Evolutionary conservation across 1,284 basidiomycete genomes (phyloP).

Genomic region (Apiotrichum montevideense): DNA sequence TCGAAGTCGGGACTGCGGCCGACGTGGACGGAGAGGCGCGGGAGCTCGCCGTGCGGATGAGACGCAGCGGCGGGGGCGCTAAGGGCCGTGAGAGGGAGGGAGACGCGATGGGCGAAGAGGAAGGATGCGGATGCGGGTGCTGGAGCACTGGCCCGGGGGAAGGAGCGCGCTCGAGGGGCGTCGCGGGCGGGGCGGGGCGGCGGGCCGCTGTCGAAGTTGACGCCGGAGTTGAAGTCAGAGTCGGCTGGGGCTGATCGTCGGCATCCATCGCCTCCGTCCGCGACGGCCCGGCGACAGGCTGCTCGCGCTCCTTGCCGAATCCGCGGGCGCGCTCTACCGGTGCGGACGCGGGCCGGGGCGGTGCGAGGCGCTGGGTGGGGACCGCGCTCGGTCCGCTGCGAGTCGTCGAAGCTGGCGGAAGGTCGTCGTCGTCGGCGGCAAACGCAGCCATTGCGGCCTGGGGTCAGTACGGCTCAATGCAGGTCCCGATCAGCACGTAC

Average conservation of each 20-base stretch:
- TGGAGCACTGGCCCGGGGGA: neutral
- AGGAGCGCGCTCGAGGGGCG: neutral
- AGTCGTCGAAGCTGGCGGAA: neutral
- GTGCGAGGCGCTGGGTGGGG: neutral
- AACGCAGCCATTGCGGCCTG: conserved; percentile 41
- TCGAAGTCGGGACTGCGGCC: conserved; percentile 2
- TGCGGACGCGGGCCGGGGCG: conserved; percentile 20
- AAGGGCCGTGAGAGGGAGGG: neutral
- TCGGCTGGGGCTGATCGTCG: neutral
- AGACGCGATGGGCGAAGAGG: conserved; percentile 8
- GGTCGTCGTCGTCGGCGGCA: conserved; percentile 36
- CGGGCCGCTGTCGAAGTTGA: neutral
- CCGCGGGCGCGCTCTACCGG: conserved; percentile 11
- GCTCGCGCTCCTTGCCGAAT: conserved; percentile 2
- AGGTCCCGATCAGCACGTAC: conserved; percentile 17
- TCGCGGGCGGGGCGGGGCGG: neutral
- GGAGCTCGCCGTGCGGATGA: neutral
- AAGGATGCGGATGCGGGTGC: conserved; percentile 4
- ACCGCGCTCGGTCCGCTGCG: neutral
- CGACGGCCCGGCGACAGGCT: neutral
- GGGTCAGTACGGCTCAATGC: neutral
- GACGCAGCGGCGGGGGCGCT: neutral
- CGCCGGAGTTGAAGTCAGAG: too few species aligned
- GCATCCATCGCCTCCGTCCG: conserved; percentile 11
- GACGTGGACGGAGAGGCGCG: neutral